Base-by-base conservation (phyloP, 2,329 filamentous ascomycete species). In the Arachnopeziza araneosa region DNA sequence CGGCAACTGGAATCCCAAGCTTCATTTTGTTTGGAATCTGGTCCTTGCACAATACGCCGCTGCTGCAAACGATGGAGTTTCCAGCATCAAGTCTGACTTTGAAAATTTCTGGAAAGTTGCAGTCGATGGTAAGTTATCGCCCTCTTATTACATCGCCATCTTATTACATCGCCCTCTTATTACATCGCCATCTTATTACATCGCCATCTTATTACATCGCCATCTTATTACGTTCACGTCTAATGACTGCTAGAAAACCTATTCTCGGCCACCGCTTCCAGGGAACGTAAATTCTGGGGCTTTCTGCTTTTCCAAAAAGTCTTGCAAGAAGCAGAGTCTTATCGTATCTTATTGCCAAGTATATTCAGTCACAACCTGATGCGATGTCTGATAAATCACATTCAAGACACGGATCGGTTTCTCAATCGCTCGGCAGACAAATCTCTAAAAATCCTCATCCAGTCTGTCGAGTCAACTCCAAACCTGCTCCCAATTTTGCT, bases 271-370 rank as follows among this genome's bases (percentile, higher is more conserved):
- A 85, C 83, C 12, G 88, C 93, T 8, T 96, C 92, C 1, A 86
- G 93, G 51, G 91, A 93, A 67, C 89, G 96, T 59, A 98, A 97
- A 74, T 91, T 91, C 69, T 92, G 91, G 74, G 95, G 95, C 0
- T 93, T 98, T 75, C 85, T 93, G 69, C 83, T 98, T 1, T 91
- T 97, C 69, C 86, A 88, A 68, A 90, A 88, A 69, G 84, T 92
- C 67, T 76, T 97, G 3, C 76, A 81, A 52, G 77, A 77, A 2
- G 74, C 82, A 9, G 77, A 79, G 32, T 78, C 68, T 71, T 83
- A 73, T 64, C 73, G 63, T 64, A 78, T 71, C 59, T 82, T 80
- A 67, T 83, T 77, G 56, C 80, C 73, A 64, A 79, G 75, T 9
- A 78, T 96, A 0, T 96, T 98, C 72, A 92, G 90, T 68, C 85